phyloP scores from a whole-genome alignment of 768 basidiomycete genomes.

The Pisolithus marmoratus region DNA sequence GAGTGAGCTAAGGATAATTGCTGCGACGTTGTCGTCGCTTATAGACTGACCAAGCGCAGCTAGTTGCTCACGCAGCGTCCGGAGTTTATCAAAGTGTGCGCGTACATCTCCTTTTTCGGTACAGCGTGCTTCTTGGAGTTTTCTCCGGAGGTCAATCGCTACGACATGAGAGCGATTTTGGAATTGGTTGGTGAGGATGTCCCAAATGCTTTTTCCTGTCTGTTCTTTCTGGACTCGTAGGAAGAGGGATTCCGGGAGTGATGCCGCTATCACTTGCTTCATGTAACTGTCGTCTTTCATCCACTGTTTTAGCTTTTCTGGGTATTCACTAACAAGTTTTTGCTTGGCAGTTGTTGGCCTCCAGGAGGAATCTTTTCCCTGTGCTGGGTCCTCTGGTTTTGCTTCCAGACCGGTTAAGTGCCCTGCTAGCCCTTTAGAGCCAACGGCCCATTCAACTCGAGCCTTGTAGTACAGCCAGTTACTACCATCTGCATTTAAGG shows the following conservation, averaged over 20 bases:
- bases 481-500: too few species aligned
- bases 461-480: too few species aligned
- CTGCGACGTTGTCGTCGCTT: conserved; percentile 8
- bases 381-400: too few species aligned
- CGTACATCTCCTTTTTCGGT: too few species aligned
- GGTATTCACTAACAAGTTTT: neutral
- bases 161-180: neutral
- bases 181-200: neutral
- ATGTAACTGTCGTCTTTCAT: conserved; percentile 14
- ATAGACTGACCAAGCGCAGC: conserved; percentile 29
- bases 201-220: neutral
- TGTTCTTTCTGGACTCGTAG: neutral
- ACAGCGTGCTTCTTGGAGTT: too few species aligned
- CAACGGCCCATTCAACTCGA: too few species aligned
- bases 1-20: conserved; percentile 31
- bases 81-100: conserved; percentile 18
- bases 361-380: neutral
- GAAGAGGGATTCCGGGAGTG: neutral
- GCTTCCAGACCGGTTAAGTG: too few species aligned
- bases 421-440: too few species aligned
- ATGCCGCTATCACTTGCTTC: conserved; percentile 6
- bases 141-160: conserved; percentile 9
- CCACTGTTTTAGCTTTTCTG: conserved; percentile 18
- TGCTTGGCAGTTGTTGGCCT: neutral
- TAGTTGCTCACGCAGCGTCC: conserved; percentile 27